Conservation (phyloP, 768 basidiomycete genomes). For the Boletus reticuloceps region DNA sequence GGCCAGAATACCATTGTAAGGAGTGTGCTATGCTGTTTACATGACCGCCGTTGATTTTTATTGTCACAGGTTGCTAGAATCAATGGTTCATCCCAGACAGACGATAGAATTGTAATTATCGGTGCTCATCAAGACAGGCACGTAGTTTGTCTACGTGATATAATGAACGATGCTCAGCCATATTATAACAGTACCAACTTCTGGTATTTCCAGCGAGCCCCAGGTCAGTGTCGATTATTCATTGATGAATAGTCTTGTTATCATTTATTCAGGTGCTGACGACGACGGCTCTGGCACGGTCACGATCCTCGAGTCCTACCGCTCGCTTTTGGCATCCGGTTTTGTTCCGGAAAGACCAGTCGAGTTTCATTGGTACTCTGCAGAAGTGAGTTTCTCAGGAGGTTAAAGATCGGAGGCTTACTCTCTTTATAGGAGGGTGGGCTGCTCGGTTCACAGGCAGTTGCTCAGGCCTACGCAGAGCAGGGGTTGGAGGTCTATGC, state of each 20-base stretch:
- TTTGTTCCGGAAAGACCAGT: slow-evolving; percentile 42
- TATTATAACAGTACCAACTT: slow-evolving; percentile 53
- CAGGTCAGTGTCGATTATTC: slow-evolving; percentile 44
- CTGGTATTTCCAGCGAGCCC: slow-evolving; percentile 76
- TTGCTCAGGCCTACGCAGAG: slow-evolving; percentile 70
- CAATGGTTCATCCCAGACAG: slow-evolving; percentile 61
- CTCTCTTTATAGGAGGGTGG: slow-evolving; percentile 58
- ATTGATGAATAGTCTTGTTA: neutral
- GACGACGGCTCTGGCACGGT: slow-evolving; percentile 46
- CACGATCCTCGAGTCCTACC: slow-evolving; percentile 44
- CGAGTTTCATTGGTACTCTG: slow-evolving; percentile 51
- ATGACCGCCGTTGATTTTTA: neutral
- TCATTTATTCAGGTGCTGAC: slow-evolving; percentile 34
- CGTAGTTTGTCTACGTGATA: neutral
- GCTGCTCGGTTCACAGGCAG: slow-evolving; percentile 85
- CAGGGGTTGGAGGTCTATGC: slow-evolving; percentile 20
- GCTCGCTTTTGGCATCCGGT: slow-evolving; percentile 39
- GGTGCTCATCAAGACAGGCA: slow-evolving; percentile 85
- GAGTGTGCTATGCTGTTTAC: neutral
- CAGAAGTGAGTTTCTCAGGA: slow-evolving; percentile 29
- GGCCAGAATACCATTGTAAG: slow-evolving; percentile 78
- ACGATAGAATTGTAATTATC: slow-evolving; percentile 66
- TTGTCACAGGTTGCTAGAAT: slow-evolving; percentile 64
- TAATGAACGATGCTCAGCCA: neutral
- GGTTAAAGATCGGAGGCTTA: neutral